Percentiles rank a stretch among this genome's conserved stretches.
These are phyloP conservation scores for Gossypium stocksii DNA, from an alignment of 345 rosid genomes.

Conservation along the genomic window DNA sequence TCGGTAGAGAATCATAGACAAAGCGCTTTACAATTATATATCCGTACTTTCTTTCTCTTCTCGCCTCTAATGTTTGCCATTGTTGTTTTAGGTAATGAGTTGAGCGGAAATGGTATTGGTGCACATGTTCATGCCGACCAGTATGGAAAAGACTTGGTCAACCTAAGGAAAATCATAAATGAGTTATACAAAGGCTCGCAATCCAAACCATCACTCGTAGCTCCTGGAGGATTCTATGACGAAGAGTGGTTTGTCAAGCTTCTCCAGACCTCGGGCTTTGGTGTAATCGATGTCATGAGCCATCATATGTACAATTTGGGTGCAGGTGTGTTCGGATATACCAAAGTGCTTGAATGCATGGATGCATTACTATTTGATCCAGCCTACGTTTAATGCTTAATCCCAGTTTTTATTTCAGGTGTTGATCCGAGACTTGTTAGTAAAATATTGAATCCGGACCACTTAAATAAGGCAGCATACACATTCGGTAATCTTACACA, in stretches of 20 bases:
- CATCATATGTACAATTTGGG: conserved; percentile 98
- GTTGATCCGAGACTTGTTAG: conserved; percentile 62
- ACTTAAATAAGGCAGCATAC: conserved; percentile 47
- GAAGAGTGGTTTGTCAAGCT: conserved; percentile 64
- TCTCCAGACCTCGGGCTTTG: conserved; percentile 70
- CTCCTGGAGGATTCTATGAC: conserved; percentile 95
- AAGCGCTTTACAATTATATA: conserved; percentile 9
- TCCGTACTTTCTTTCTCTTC: not conserved
- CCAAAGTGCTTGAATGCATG: not conserved
- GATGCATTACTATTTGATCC: not conserved
- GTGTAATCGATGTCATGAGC: conserved; percentile 53
- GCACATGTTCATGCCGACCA: conserved; percentile 73
- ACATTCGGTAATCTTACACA: conserved; percentile 55
- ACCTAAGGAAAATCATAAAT: conserved; percentile 50
- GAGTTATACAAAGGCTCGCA: conserved; percentile 47
- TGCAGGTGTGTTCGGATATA: conserved; percentile 42
- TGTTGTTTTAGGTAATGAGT: conserved; percentile 66
- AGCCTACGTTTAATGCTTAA: not conserved
- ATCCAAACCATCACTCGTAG: conserved; percentile 58
- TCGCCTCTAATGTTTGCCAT: conserved; percentile 12
- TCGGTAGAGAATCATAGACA: conserved; percentile 41
- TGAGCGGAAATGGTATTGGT: conserved; percentile 75
- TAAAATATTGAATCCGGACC: conserved; percentile 73
- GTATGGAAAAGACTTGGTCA: conserved; percentile 73
- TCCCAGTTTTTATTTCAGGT: conserved; percentile 43